phyloP scores from a whole-genome alignment of 495 filamentous ascomycete species.

The Penicillium ochrochloron region DNA sequence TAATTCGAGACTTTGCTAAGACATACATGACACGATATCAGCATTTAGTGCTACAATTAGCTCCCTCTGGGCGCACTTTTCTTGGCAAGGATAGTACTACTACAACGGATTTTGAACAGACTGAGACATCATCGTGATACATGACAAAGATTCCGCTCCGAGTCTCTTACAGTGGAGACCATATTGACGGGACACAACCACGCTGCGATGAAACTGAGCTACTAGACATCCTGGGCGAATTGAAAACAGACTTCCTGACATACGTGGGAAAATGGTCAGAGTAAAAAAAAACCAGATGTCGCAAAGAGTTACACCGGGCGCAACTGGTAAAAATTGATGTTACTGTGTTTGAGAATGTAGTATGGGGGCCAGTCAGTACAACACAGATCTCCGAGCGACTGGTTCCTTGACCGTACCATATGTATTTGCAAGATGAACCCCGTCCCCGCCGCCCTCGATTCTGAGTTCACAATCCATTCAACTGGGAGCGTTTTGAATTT shows the following conservation, averaged over 20 bases:
- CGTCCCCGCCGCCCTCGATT: neutral
- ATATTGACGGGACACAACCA: conserved; percentile 1
- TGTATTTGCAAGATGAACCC: neutral
- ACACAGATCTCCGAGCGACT: neutral
- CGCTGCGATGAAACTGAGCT: conserved; percentile 15
- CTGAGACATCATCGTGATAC: conserved; percentile 17
- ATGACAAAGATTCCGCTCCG: conserved; percentile 9
- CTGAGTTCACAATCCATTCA: neutral
- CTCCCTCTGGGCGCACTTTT: neutral
- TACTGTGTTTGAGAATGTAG: neutral
- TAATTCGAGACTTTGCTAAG: conserved; percentile 1
- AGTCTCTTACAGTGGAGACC: neutral
- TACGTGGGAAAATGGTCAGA: neutral
- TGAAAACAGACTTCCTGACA: neutral
- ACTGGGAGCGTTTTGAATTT: neutral
- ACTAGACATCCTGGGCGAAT: neutral
- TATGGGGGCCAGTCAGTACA: neutral
- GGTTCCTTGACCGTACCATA: neutral
- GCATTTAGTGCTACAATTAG: neutral
- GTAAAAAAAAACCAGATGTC: neutral
- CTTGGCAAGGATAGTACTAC: neutral
- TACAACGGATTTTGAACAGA: neutral
- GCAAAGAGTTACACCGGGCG: neutral
- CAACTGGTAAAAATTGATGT: neutral
- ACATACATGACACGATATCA: conserved; percentile 1